Percentiles rank a stretch among this genome's conserved stretches.
phyloP scores from a whole-genome alignment of 352 stramenopile species.

The Pythium chondricola region DNA sequence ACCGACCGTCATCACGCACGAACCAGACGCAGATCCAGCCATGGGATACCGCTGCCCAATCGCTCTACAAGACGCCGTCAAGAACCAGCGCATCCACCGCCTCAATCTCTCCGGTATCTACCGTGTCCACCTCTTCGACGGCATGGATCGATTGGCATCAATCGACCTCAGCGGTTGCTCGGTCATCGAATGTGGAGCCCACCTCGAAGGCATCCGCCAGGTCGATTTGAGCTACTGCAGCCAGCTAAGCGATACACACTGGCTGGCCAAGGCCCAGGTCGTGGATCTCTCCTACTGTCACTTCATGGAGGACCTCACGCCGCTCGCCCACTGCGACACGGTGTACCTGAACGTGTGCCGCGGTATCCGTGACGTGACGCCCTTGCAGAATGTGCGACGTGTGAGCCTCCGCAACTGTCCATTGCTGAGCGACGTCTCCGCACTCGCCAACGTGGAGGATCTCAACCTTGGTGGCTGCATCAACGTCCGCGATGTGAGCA shows the following conservation, averaged over 20 bases:
- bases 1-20: constrained; percentile 10
- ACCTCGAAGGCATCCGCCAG: constrained; percentile 29
- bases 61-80: constrained; percentile 26
- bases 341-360: constrained; percentile 66
- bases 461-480: constrained; percentile 55
- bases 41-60: constrained; percentile 28
- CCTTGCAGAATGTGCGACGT: constrained; percentile 28
- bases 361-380: constrained; percentile 37
- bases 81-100: constrained; percentile 17
- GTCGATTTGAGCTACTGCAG: constrained; percentile 68
- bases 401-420: constrained; percentile 62
- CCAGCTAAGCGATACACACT: constrained; percentile 42
- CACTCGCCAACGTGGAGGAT: constrained; percentile 38
- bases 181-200: constrained; percentile 37
- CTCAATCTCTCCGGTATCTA: constrained; percentile 48
- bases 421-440: constrained; percentile 35
- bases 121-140: constrained; percentile 46
- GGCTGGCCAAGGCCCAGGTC: constrained; percentile 26
- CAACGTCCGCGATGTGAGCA: constrained; percentile 35
- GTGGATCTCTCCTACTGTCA: constrained; percentile 74
- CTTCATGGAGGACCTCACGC: constrained; percentile 33
- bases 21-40: constrained; percentile 19
- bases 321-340: constrained; percentile 34
- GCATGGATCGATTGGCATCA: constrained; percentile 34
- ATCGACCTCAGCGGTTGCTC: constrained; percentile 58